A percentile compares a stretch with the other conserved stretches of the same genome.
Evolutionary conservation across 768 basidiomycete genomes (phyloP).

Genomic region (Mycena rosella): DNA sequence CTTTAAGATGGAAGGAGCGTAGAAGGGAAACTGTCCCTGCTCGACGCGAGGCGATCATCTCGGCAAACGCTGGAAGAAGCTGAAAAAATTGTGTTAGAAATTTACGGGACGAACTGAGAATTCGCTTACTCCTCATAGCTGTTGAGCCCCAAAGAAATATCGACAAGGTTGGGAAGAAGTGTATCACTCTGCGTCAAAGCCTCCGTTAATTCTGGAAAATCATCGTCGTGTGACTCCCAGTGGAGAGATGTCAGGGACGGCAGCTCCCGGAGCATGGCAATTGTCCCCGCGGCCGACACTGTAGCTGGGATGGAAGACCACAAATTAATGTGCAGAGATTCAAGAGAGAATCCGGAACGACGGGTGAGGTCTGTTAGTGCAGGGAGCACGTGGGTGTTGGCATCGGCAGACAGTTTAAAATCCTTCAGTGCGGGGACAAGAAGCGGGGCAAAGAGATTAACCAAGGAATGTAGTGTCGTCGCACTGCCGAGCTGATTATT

Average conservation of each 20-base stretch:
- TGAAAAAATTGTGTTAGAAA: not conserved
- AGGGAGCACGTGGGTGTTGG: not conserved
- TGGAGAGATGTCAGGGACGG: not conserved
- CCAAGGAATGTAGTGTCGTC: not conserved
- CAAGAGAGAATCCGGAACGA: conserved; percentile 1
- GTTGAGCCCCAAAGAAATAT: conserved; percentile 6
- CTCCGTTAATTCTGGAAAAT: conserved; percentile 2
- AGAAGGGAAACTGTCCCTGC: not conserved
- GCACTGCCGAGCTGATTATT: not conserved
- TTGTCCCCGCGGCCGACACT: not conserved
- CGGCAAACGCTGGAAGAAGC: conserved; percentile 10
- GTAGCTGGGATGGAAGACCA: not conserved
- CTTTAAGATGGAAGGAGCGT: conserved; percentile 8
- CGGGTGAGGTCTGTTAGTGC: conserved; percentile 3
- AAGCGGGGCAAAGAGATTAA: conserved; percentile 12
- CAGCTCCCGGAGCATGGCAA: not conserved
- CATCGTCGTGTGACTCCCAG: not conserved
- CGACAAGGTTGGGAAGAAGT: conserved; percentile 1
- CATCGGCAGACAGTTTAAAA: not conserved
- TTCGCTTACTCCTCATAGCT: not conserved
- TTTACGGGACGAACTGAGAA: not conserved
- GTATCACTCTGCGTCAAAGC: conserved; percentile 4
- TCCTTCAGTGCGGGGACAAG: conserved; percentile 3
- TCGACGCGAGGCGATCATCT: conserved; percentile 5
- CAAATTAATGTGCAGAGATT: not conserved